Evolutionary conservation across 345 rosid genomes (phyloP).

Genomic region (Citrus sp.): DNA sequence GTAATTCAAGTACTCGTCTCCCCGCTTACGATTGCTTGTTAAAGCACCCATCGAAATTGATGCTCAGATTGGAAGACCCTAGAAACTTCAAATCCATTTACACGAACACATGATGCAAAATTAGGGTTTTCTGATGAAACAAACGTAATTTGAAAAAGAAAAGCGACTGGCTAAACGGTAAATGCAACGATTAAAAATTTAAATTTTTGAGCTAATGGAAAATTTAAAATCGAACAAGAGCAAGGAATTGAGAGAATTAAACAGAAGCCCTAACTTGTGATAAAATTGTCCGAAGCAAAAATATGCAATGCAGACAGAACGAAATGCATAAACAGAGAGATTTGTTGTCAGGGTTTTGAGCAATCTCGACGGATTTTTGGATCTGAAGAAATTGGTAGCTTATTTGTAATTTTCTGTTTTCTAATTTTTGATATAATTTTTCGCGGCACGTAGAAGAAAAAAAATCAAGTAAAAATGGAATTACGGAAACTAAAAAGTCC

Average conservation of each 20-base stretch:
- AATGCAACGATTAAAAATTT: not conserved
- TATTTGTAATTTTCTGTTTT: too few species aligned
- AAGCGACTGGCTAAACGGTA: not conserved
- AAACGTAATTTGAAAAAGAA: not conserved
- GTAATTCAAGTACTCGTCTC: slow-evolving; percentile 38
- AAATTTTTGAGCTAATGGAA: not conserved
- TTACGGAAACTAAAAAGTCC: too few species aligned
- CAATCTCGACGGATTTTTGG: not conserved
- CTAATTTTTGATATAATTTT: not conserved
- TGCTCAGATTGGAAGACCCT: slow-evolving; percentile 28
- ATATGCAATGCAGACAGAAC: not conserved
- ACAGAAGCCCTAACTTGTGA: not conserved
- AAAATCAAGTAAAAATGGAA: not conserved
- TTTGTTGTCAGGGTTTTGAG: not conserved
- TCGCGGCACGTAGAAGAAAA: not conserved
- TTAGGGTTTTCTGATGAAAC: not conserved
- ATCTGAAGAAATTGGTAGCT: not conserved
- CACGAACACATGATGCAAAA: slow-evolving; percentile 6
- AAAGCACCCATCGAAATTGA: slow-evolving; percentile 57
- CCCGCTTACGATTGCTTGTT: slow-evolving; percentile 59
- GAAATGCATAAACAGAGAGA: not conserved
- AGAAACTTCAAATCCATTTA: slow-evolving; percentile 26
- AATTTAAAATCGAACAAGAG: not conserved
- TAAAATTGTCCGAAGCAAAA: not conserved
- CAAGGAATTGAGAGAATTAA: not conserved